Evolutionary conservation across 169 alveolate genomes (phyloP), one percentile per base, ranked within the genome.

Genomic region (Toxoplasma gondii): DNA sequence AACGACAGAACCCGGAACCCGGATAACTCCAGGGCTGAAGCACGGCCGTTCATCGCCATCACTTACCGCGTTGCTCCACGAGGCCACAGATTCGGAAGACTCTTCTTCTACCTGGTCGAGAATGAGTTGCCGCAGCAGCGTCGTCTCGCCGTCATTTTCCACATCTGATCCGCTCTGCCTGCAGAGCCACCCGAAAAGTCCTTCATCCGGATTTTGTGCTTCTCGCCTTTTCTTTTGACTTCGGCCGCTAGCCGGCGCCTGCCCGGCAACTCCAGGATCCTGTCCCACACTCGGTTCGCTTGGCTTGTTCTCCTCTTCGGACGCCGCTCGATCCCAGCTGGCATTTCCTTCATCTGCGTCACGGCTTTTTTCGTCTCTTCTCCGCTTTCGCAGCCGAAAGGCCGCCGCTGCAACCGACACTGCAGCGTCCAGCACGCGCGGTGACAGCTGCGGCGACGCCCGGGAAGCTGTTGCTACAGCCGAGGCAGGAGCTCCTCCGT

Each of bases 51-150:
- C 58, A 49, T 49, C 0, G 58, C 22, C 58, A 7, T 7, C 45
- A n/a, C 87, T 39, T 34, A 78, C 87, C 45, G 87, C 45, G 45
- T 39, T 34, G 87, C 87, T 78, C 87, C 87, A 78, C 44, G 87
- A 31, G 44, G 87, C 87, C 7, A 78, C 24, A 34, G 45, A 78
- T 27, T 78, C 87, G 41, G 53, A 31, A 44, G 87, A 44, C 5
- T 78, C 45, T n/a, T 78, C 87, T 7, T 78, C 87, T 0, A 34
- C 53, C 31, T 78, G 87, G 53, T 78, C 87, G 53, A 78, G 87
- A n/a, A 78, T 78, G 31, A 78, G 87, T 39, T 78, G 87, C 39
- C 87, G 87, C 87, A 78, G 87, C 53, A 78, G 44, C 45, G 45
- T 7, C 10, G 87, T 78, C 16, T 34, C 87, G 41, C 34, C 87